Base-by-base conservation (phyloP, 805 yeast species). In the Candida fluviatilis region DNA sequence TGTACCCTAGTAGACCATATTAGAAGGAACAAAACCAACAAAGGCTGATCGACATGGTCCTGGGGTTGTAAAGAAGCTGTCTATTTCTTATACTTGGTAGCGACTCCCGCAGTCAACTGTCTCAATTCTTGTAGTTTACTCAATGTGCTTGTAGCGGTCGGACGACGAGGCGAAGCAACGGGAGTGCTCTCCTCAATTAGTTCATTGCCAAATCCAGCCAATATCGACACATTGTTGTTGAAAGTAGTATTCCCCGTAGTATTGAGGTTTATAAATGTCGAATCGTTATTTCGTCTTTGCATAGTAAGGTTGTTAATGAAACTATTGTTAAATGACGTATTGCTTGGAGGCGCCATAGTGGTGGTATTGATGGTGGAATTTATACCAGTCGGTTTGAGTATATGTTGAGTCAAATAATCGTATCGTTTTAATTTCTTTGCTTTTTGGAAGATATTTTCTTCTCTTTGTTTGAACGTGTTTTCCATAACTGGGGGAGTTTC, bases 181-280 rank as follows among this genome's bases (percentile, higher is more conserved):
- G 70, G 71, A 0, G 69, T 61, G 38, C 70, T 64, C 37, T 62
- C 69, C 38, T 60, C 69, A 1, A 63, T 42, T 2, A 65, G 56
- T 4, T 69, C 70, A 31, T 52, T 54, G 5, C 65, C 69, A 44
- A 62, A 57, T 7, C 63, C 63, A 10, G 59, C 52, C 29, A 67
- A 46, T 10, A 60, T 54, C 6, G 71, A 62, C 4, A 50, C 51
- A 36, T 55, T 54, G 28, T 48, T 48, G 15, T 39, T 38, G 27
- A 45, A 38, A 6, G 59, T 49, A 13, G 49, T 45, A 35, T 48
- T 34, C 10, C 31, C 39, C 2, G 51, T 41, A 11, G 46, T 38
- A 34, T 43, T 45, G 23, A 41, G 40, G 31, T 47, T 47, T 14
- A 48, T 36, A 19, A 48, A 43, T 2, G 61, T 50, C 4, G 51